Base-by-base conservation (phyloP, 352 stramenopile species). In the Phytophthora ohioensis region DNA sequence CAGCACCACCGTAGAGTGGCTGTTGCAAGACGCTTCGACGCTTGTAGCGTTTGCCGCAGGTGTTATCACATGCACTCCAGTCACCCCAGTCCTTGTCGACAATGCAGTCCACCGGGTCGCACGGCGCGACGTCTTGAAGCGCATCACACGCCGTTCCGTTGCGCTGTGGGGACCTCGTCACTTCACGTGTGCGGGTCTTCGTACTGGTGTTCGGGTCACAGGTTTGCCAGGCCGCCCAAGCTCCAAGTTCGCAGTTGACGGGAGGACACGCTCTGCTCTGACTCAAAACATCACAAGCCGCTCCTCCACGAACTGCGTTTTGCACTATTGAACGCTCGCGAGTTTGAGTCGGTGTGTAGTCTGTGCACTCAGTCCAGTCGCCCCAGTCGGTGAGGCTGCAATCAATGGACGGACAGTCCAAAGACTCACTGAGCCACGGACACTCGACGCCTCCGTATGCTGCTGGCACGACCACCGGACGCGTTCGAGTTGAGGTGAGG, bases 351-450 rank as follows among this genome's bases (percentile, higher is more conserved):
- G 67, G 64, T 0, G 83, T 91, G 47, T 76, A 69, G 12, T 73
- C 64, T 0, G 74, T 82, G 55, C 83, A 93, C 1, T 67, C 59
- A 1, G 53, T 83, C 82, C 82, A 93, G 3, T 79, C 57, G 2
- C 21, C 55, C 83, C 83, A 93, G 8, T 56, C 61, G 0, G 59
- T 74, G 9, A 80, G 48, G 0, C 66, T 17, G 47, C 86, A 93
- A 53, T 86, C 57, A 4, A 91, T 72, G 0, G 80, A 43, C 3
- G 84, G 84, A 51, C 85, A 93, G n/a, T 61, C 39, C 5, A 75
- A 31, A 2, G 53, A 31, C 35, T 89, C 71, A 7, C 52, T 47
- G 1, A 70, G 12, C 57, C 67, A 80, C 13, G 69, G 75, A 38
- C 81, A 89, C 12, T 35, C 67, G n/a, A 59, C 31, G 2, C 80